These are phyloP conservation scores for Hemileia vastatrix DNA, from an alignment of 1,284 basidiomycete genomes.

Conservation along the genomic window DNA sequence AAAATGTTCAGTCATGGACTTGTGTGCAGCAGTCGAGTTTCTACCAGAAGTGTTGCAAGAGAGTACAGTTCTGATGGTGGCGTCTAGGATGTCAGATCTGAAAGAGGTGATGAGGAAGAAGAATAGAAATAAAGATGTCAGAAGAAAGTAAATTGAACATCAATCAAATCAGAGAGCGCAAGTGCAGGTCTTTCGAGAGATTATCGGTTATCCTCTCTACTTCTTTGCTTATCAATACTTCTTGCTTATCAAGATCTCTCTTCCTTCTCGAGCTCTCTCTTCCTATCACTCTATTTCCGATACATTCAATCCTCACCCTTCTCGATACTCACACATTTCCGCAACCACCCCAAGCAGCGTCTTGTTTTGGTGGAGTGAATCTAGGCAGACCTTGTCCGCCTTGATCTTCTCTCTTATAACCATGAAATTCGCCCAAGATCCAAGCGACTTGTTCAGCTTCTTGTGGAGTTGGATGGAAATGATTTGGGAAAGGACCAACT, in stretches of 20 bases:
- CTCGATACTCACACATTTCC: constrained; percentile 28
- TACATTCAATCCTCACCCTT: constrained; percentile 3
- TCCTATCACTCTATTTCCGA: too few relatives aligned
- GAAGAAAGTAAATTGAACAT: too few relatives aligned
- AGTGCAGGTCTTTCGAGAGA: too few relatives aligned
- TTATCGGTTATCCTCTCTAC: too few relatives aligned
- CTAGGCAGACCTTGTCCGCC: constrained; percentile 16
- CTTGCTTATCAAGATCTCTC: too few relatives aligned
- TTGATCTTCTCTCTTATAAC: constrained; percentile 26
- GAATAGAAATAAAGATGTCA: too few relatives aligned
- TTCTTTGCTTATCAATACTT: too few relatives aligned
- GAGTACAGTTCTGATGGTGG: constrained; percentile 61
- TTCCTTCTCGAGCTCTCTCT: too few relatives aligned
- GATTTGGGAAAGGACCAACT: too few relatives aligned
- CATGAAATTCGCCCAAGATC: constrained; percentile 34
- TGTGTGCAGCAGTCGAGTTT: constrained; percentile 60
- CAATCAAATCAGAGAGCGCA: too few relatives aligned
- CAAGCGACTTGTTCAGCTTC: constrained; percentile 35
- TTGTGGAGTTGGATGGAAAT: constrained; percentile 30
- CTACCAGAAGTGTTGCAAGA: constrained; percentile 61
- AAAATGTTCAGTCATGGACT: constrained; percentile 53
- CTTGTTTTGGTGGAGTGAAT: constrained; percentile 23
- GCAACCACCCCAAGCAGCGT: constrained; percentile 31
- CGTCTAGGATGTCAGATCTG: constrained; percentile 60
- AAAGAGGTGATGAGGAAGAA: too few relatives aligned